A percentile compares a stretch with the other conserved stretches of the same genome.
phyloP scores from a whole-genome alignment of 306 rosid genomes.

The Sophora flavescens region DNA sequence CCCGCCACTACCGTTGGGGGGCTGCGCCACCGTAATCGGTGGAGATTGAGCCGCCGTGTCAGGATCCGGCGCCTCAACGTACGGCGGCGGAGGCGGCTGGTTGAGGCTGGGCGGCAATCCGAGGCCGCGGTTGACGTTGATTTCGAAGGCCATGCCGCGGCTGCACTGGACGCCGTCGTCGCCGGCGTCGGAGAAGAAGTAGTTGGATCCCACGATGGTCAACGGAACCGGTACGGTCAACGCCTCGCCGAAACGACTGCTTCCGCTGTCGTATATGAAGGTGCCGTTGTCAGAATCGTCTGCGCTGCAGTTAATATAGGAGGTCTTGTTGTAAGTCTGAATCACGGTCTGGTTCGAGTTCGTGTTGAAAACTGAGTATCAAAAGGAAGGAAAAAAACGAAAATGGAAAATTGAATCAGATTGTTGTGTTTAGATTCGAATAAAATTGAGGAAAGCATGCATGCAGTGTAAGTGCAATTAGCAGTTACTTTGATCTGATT shows the following conservation, averaged over 20 bases:
- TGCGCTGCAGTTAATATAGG: slow-evolving; percentile 60
- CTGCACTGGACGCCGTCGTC: slow-evolving; percentile 78
- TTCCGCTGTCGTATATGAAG: slow-evolving; percentile 57
- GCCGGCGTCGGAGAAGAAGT: slow-evolving; percentile 73
- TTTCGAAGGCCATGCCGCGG: slow-evolving; percentile 74
- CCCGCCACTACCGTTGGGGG: slow-evolving; percentile 47
- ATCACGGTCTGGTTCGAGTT: slow-evolving; percentile 79
- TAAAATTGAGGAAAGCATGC: not conserved
- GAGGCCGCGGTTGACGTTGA: slow-evolving; percentile 67
- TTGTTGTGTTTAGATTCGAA: not conserved
- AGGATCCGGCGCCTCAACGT: slow-evolving; percentile 64
- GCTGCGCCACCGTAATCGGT: slow-evolving; percentile 37
- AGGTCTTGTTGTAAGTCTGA: slow-evolving; percentile 72
- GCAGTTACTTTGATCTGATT: slow-evolving; percentile 2
- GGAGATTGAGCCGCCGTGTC: slow-evolving; percentile 54
- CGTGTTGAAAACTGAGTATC: slow-evolving; percentile 72
- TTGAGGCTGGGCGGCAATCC: slow-evolving; percentile 89
- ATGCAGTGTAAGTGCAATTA: not conserved
- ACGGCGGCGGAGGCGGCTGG: slow-evolving; percentile 93
- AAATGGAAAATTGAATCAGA: not conserved
- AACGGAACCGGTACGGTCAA: slow-evolving; percentile 68
- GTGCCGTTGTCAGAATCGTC: slow-evolving; percentile 72
- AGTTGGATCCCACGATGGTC: slow-evolving; percentile 64
- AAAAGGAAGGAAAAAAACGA: not conserved
- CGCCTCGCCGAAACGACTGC: slow-evolving; percentile 39